Evolutionary conservation across 345 rosid genomes (phyloP).

Genomic region (Microcos paniculata): DNA sequence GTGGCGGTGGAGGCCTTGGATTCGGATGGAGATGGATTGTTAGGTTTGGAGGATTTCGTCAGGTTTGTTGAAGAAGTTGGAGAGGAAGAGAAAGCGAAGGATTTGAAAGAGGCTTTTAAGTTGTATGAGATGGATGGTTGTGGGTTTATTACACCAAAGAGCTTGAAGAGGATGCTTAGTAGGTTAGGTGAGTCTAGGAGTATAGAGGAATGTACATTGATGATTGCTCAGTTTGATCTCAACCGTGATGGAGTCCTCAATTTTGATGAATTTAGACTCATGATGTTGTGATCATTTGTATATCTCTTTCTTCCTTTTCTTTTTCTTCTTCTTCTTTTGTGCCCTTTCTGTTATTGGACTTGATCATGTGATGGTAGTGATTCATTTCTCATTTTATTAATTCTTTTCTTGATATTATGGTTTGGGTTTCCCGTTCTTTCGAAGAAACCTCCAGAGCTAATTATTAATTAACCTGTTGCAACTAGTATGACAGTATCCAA

Average conservation of each 20-base stretch:
- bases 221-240: slow-evolving; percentile 47
- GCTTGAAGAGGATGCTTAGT: slow-evolving; percentile 42
- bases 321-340: background rate
- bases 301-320: background rate
- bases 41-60: slow-evolving; percentile 45
- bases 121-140: slow-evolving; percentile 43
- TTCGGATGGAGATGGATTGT: slow-evolving; percentile 47
- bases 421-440: background rate
- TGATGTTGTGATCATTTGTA: slow-evolving; percentile 32
- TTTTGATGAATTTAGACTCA: slow-evolving; percentile 49
- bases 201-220: slow-evolving; percentile 37
- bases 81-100: slow-evolving; percentile 48
- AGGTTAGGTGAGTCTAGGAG: slow-evolving; percentile 43
- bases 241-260: slow-evolving; percentile 51
- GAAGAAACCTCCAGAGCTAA: no score
- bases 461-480: no score
- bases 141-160: slow-evolving; percentile 38
- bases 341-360: no score
- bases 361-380: background rate
- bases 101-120: slow-evolving; percentile 44
- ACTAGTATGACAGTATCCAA: no score
- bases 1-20: slow-evolving; percentile 31
- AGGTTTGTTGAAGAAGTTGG: slow-evolving; percentile 40
- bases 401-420: background rate
- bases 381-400: background rate